Base-by-base conservation (phyloP, 192 early-diverging fungal species). In the Coemansia sp. region DNA sequence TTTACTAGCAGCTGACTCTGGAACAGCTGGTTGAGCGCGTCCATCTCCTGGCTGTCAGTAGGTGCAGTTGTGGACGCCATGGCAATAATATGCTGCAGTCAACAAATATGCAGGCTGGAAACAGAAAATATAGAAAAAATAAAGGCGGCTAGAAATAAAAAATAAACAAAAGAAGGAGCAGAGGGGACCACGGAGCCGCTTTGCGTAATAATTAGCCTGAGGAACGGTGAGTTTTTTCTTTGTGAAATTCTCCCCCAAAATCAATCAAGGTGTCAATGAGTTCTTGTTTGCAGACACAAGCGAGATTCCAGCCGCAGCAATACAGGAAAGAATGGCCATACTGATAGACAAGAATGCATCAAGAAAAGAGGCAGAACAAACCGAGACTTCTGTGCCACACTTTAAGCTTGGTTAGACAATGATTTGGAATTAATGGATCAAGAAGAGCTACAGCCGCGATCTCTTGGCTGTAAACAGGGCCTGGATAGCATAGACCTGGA, bases 401-500 rank as follows among this genome's bases (percentile, higher is more conserved):
- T 26, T 36, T 14, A 36, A 31, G 28, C n/a, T 50, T 28, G 28
- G 23, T 35, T 10, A 35, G 10, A 2, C 33, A 35, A 35, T 35
- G 33, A 7, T 35, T 37, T 35, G 6, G 3, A 40, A 43, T 30
- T 45, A 26, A 14, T 48, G 10, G 46, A 48, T 48, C 28, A 51
- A 46, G 52, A 50, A 46, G 16, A 9, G 5, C 35, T 59, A 80
- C 42, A 80, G 50, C 6, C 68, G 55, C 19, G 72, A 57, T 63
- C 86, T 87, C 55, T 81, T 80, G 45, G 81, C 80, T 15, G 82
- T 85, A 77, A 99, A 99, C 84, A 99, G 93, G 18, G 83, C 89
- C 69, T 87, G 86, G 60, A 99, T 90, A 20, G 92, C 88, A 75
- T 90, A 92, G 16, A 99, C 94, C 81, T 99, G 97, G n/a, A 92